These are phyloP conservation scores for Didymella sp. DNA, from an alignment of 2,329 filamentous ascomycete genomes.

Conservation along the genomic window DNA sequence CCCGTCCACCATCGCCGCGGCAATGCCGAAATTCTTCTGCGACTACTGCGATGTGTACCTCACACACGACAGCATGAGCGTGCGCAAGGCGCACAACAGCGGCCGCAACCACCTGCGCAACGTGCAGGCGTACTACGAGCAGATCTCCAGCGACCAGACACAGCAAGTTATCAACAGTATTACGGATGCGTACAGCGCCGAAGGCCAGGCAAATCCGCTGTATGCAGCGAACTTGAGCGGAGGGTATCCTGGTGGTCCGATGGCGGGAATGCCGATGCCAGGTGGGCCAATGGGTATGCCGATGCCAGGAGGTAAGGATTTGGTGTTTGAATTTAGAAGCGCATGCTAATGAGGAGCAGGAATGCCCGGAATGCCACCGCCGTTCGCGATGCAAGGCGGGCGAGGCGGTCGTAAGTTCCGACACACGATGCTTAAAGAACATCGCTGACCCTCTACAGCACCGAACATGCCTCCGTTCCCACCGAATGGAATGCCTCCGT, in stretches of 20 bases:
- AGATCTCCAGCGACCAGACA: slow-evolving; percentile 98
- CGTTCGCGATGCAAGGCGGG: slow-evolving; percentile 48
- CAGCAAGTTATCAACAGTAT: slow-evolving; percentile 99
- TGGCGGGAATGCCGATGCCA: slow-evolving; percentile 26
- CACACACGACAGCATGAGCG: slow-evolving; percentile 99
- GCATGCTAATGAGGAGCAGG: slow-evolving; percentile 27
- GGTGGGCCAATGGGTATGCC: slow-evolving; percentile 32
- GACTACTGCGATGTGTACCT: slow-evolving; percentile 99
- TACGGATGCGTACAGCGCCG: slow-evolving; percentile 91
- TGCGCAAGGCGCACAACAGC: slow-evolving; percentile 97
- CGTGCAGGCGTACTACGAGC: slow-evolving; percentile 98
- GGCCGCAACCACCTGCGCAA: slow-evolving; percentile 97
- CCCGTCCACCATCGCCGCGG: neutral
- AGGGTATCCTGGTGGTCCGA: slow-evolving; percentile 51
- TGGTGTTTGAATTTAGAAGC: neutral
- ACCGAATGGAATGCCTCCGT: slow-evolving; percentile 41
- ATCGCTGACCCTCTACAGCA: slow-evolving; percentile 13
- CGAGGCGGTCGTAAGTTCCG: slow-evolving; percentile 49
- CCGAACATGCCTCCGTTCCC: slow-evolving; percentile 37
- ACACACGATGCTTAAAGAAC: neutral
- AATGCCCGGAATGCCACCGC: slow-evolving; percentile 49
- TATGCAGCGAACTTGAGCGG: slow-evolving; percentile 60
- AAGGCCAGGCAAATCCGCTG: slow-evolving; percentile 91
- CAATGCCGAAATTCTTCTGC: slow-evolving; percentile 54
- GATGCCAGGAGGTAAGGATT: slow-evolving; percentile 23